A percentile compares a stretch with the other conserved stretches of the same genome.
Conservation (phyloP, 208 protist species). For the Trypanosomatidae sp. region DNA sequence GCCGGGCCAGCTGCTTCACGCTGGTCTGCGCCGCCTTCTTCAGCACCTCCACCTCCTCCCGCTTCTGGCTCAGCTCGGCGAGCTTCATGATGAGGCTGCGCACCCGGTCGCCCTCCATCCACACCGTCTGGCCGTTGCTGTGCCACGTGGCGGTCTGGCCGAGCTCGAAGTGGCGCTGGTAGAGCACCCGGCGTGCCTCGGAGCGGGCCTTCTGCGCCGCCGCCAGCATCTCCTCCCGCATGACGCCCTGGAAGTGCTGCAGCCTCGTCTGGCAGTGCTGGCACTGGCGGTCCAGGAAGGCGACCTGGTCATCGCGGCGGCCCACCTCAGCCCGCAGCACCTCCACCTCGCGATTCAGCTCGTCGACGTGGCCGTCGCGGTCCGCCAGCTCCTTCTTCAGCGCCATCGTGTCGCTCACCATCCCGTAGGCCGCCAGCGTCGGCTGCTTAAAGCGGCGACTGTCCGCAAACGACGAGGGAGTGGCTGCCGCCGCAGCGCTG, state of each 20-base stretch:
- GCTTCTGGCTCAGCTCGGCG: constrained; percentile 28
- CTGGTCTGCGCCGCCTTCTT: constrained; percentile 57
- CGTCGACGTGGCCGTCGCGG: constrained; percentile 53
- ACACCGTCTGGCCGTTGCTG: constrained; percentile 56
- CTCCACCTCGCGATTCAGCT: constrained; percentile 31
- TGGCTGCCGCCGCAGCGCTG: background rate
- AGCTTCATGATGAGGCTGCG: constrained; percentile 48
- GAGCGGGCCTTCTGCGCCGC: constrained; percentile 38
- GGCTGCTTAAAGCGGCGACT: constrained; percentile 54
- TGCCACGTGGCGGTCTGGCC: constrained; percentile 66
- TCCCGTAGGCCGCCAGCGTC: constrained; percentile 56
- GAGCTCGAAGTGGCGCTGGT: constrained; percentile 73
- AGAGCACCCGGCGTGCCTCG: constrained; percentile 56
- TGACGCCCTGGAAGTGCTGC: constrained; percentile 43
- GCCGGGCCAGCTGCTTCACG: constrained; percentile 55
- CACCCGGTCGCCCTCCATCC: constrained; percentile 67
- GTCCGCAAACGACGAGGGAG: constrained; percentile 6
- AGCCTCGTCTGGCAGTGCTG: constrained; percentile 23
- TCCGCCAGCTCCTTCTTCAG: constrained; percentile 59
- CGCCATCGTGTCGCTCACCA: constrained; percentile 53
- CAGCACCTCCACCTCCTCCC: constrained; percentile 29
- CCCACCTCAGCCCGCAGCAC: constrained; percentile 27
- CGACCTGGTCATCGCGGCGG: constrained; percentile 32
- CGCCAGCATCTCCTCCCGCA: constrained; percentile 56
- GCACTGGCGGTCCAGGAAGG: constrained; percentile 27